Evolutionary conservation across 306 rosid species (phyloP).

Genomic region (Medicago lupulina): DNA sequence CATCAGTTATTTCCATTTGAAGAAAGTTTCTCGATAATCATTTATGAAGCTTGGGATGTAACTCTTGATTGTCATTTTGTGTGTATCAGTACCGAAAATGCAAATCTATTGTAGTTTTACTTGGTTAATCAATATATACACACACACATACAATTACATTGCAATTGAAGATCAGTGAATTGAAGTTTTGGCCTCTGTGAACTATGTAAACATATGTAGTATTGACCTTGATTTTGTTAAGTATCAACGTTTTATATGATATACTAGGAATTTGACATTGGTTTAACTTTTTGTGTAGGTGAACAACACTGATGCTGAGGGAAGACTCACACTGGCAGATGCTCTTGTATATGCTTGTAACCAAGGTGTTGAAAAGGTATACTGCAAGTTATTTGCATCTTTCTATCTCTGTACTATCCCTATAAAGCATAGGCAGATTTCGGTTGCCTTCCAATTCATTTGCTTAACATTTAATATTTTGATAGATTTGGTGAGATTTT

Average conservation of each 20-base stretch:
- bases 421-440: slow-evolving; percentile 21
- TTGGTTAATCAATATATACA: slow-evolving; percentile 1
- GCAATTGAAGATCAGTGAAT: slow-evolving; percentile 5
- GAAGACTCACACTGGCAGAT: slow-evolving; percentile 97
- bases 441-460: not conserved
- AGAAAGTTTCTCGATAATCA: slow-evolving; percentile 9
- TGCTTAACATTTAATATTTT: not conserved
- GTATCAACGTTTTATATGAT: slow-evolving; percentile 4
- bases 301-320: slow-evolving; percentile 99
- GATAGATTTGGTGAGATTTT: slow-evolving; percentile 13
- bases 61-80: slow-evolving; percentile 18
- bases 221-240: slow-evolving; percentile 13
- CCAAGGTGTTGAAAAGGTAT: slow-evolving; percentile 97
- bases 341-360: slow-evolving; percentile 94
- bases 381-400: slow-evolving; percentile 35
- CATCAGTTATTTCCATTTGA: slow-evolving; percentile 21
- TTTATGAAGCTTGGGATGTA: slow-evolving; percentile 22
- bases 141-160: not conserved
- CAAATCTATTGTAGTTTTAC: slow-evolving; percentile 12
- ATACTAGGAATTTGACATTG: slow-evolving; percentile 39
- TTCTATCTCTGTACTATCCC: slow-evolving; percentile 21
- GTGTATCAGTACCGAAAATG: slow-evolving; percentile 15
- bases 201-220: slow-evolving; percentile 6
- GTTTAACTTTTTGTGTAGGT: slow-evolving; percentile 61
- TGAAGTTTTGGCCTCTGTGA: slow-evolving; percentile 19